phyloP scores from a whole-genome alignment of 2,329 filamentous ascomycete species.

The Thermoascus crustaceus region DNA sequence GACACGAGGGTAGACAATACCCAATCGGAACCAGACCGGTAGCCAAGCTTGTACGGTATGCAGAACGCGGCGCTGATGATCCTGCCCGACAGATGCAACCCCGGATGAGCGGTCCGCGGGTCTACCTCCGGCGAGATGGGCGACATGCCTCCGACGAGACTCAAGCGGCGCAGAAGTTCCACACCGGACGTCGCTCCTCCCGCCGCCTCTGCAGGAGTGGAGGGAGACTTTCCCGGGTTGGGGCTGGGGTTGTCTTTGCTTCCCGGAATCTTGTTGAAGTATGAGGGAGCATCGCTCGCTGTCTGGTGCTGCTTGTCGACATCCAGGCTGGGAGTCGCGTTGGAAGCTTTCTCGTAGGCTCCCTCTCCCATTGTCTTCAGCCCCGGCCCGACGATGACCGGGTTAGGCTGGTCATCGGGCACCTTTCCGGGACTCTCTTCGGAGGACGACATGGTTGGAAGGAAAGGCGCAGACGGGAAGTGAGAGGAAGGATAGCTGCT shows the following conservation, averaged over 20 bases:
- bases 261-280: slow-evolving; percentile 21
- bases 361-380: slow-evolving; percentile 18
- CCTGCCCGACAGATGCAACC: slow-evolving; percentile 51
- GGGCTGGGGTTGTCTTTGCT: slow-evolving; percentile 9
- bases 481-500: slow-evolving; percentile 2
- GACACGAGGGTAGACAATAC: slow-evolving; percentile 26
- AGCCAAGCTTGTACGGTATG: slow-evolving; percentile 53
- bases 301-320: slow-evolving; percentile 14
- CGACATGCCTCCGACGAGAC: slow-evolving; percentile 32
- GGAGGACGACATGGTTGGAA: slow-evolving; percentile 16
- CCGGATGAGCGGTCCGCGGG: slow-evolving; percentile 48
- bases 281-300: slow-evolving; percentile 18
- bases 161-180: slow-evolving; percentile 47
- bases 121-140: slow-evolving; percentile 42
- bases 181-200: slow-evolving; percentile 40
- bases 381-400: slow-evolving; percentile 21
- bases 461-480: slow-evolving; percentile 5
- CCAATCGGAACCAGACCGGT: slow-evolving; percentile 48
- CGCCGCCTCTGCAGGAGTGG: slow-evolving; percentile 34
- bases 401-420: slow-evolving; percentile 22
- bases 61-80: slow-evolving; percentile 58
- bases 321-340: slow-evolving; percentile 19
- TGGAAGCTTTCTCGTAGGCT: slow-evolving; percentile 21
- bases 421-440: slow-evolving; percentile 16
- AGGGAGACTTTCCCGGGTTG: slow-evolving; percentile 15